Evolutionary conservation across 306 rosid genomes (phyloP).

Genomic region (Ormosia emarginata): DNA sequence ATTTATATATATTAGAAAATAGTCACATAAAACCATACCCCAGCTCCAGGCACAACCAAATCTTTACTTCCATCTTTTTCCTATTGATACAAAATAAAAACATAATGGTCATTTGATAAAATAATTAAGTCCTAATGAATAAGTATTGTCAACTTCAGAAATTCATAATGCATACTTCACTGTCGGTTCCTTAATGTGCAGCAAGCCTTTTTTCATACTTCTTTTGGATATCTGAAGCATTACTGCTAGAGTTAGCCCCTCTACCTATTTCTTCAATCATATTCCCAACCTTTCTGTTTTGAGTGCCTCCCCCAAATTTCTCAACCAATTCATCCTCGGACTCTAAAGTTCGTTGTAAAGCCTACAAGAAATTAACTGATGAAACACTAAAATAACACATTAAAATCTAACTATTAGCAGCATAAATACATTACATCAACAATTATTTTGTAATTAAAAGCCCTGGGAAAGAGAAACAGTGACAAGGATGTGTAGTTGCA

Average conservation of each 20-base stretch:
- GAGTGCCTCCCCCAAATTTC: slow-evolving; percentile 93
- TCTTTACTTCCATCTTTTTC: slow-evolving; percentile 71
- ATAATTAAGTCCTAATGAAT: not conserved
- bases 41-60: slow-evolving; percentile 94
- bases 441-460: not conserved
- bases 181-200: slow-evolving; percentile 67
- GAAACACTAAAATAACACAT: slow-evolving; percentile 25
- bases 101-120: slow-evolving; percentile 14
- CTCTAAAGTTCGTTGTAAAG: slow-evolving; percentile 91
- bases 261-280: slow-evolving; percentile 87
- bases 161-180: slow-evolving; percentile 51
- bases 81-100: slow-evolving; percentile 50
- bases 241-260: slow-evolving; percentile 55
- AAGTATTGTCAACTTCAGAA: slow-evolving; percentile 4
- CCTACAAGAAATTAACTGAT: slow-evolving; percentile 52
- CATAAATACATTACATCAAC: not conserved
- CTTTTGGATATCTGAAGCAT: slow-evolving; percentile 84
- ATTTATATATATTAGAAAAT: slow-evolving; percentile 9
- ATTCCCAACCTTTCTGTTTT: slow-evolving; percentile 67
- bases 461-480: not conserved
- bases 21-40: slow-evolving; percentile 54
- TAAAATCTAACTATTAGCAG: not conserved
- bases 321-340: slow-evolving; percentile 99
- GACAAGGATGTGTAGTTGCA: not conserved
- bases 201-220: slow-evolving; percentile 92